Conservation (phyloP, 306 rosid species). For the Ormosia semicastrata region DNA sequence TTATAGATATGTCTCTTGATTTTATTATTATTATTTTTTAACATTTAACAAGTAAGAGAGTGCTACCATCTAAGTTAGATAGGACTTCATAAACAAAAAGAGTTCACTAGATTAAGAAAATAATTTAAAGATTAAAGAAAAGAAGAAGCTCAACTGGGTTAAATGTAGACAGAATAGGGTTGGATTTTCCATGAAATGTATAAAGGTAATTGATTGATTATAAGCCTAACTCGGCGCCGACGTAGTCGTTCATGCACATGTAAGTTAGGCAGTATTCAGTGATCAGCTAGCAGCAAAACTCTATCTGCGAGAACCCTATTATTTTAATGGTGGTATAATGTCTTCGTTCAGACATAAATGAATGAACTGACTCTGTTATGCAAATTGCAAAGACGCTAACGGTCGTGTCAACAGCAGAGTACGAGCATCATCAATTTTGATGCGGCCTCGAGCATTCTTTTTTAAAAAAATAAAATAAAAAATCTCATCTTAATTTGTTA, state of each 20-base stretch:
- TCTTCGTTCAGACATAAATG: slow-evolving; percentile 12
- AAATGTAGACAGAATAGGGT: slow-evolving; percentile 13
- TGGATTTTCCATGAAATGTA: slow-evolving; percentile 25
- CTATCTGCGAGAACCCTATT: background rate
- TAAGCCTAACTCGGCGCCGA: slow-evolving; percentile 37
- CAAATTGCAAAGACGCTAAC: background rate
- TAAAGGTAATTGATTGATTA: background rate
- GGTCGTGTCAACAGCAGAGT: background rate
- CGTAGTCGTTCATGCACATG: slow-evolving; percentile 59
- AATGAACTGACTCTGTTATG: background rate
- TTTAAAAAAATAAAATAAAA: no score
- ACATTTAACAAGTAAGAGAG: background rate
- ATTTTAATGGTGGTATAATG: slow-evolving; percentile 14
- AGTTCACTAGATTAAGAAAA: background rate
- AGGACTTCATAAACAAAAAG: background rate
- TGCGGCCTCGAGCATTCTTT: background rate
- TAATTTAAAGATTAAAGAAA: background rate
- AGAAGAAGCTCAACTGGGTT: background rate
- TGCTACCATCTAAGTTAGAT: background rate
- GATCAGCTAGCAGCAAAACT: slow-evolving; percentile 45
- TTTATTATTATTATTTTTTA: background rate
- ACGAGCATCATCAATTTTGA: background rate
- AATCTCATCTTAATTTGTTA: no score
- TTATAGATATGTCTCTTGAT: slow-evolving; percentile 15
- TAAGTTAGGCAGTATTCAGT: slow-evolving; percentile 39